phyloP scores from a whole-genome alignment of 139 green algal species.

The Coelastrella sp. region DNA sequence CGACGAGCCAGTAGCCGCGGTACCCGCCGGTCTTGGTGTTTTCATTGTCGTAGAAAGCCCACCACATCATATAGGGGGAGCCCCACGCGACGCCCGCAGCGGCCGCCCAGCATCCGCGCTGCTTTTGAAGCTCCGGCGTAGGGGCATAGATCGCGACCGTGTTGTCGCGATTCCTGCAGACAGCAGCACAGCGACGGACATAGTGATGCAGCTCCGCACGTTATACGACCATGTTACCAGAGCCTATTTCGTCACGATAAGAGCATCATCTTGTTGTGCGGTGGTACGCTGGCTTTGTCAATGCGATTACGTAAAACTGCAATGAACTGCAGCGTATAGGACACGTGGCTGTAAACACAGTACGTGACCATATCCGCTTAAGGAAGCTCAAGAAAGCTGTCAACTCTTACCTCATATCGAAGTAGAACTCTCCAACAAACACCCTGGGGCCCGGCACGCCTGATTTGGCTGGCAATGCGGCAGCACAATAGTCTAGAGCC shows the following conservation, averaged over 20 bases:
- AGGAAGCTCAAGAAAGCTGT: neutral
- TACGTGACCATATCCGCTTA: too few species aligned
- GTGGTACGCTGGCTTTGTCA: too few species aligned
- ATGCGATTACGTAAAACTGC: too few species aligned
- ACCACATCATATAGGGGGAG: slow-evolving; percentile 43
- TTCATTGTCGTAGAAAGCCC: slow-evolving; percentile 41
- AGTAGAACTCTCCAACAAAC: slow-evolving; percentile 49
- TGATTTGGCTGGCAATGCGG: neutral
- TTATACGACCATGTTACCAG: too few species aligned
- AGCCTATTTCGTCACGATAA: too few species aligned
- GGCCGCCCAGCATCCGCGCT: slow-evolving; percentile 32
- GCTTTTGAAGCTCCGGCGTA: slow-evolving; percentile 35
- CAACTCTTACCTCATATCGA: slow-evolving; percentile 27
- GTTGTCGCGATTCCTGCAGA: slow-evolving; percentile 14
- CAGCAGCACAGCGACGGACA: too few species aligned
- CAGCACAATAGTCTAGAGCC: slow-evolving; percentile 32
- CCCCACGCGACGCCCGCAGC: slow-evolving; percentile 34
- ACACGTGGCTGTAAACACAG: too few species aligned
- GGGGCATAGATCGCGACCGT: slow-evolving; percentile 21
- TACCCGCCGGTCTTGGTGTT: slow-evolving; percentile 13
- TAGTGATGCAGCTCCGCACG: too few species aligned
- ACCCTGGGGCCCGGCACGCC: slow-evolving; percentile 19
- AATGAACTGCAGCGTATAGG: neutral
- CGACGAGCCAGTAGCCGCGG: slow-evolving; percentile 44
- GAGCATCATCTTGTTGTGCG: too few species aligned